Conservation (phyloP, 2,329 filamentous ascomycete genomes). For the Epichloe amarillans region DNA sequence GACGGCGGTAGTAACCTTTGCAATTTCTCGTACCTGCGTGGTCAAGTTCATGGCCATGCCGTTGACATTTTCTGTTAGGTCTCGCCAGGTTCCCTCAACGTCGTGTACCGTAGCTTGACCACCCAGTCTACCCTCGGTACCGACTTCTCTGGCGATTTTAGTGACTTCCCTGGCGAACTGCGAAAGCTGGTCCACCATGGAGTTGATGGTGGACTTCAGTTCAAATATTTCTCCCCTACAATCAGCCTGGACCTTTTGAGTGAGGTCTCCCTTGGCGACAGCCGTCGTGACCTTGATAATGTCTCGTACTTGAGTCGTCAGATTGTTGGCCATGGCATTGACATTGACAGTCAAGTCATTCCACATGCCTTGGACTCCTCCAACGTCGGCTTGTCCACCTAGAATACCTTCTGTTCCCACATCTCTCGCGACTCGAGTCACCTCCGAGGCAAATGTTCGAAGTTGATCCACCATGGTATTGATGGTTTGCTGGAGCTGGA, state of each 20-base stretch:
- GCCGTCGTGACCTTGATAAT: conserved; percentile 74
- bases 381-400: conserved; percentile 70
- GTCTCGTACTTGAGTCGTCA: conserved; percentile 83
- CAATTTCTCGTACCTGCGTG: conserved; percentile 94
- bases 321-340: conserved; percentile 77
- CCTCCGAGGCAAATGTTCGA: conserved; percentile 71
- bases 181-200: conserved; percentile 95
- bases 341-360: conserved; percentile 77
- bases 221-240: conserved; percentile 85
- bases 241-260: conserved; percentile 89
- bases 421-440: conserved; percentile 70
- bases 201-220: conserved; percentile 97
- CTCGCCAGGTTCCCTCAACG: conserved; percentile 93
- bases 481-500: conserved; percentile 73
- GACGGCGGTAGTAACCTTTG: conserved; percentile 89
- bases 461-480: conserved; percentile 85
- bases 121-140: conserved; percentile 85
- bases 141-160: conserved; percentile 90
- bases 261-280: conserved; percentile 75
- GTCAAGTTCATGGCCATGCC: conserved; percentile 98
- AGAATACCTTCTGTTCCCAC: conserved; percentile 76
- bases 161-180: conserved; percentile 96
- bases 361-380: conserved; percentile 79
- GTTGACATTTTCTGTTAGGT: conserved; percentile 91
- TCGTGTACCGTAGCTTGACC: conserved; percentile 93